These are phyloP conservation scores for Gaertneriomyces sp. DNA, from an alignment of 192 early-diverging fungal species.

Conservation along the genomic window DNA sequence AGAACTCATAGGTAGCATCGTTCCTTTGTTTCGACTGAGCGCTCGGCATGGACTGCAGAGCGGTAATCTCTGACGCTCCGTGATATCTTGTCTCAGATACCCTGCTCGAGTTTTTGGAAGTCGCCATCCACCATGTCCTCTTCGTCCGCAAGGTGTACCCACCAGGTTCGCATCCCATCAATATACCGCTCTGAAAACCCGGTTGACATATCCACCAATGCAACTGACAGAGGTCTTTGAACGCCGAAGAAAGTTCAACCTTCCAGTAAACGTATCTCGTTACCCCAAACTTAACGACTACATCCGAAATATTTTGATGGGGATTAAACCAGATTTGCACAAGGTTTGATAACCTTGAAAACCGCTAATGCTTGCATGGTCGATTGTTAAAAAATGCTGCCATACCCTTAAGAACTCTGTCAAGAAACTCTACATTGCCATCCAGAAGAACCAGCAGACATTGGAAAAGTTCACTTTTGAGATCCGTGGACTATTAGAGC, in stretches of 20 bases:
- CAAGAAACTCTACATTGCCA: conserved; percentile 30
- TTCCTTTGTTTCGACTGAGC: too few species aligned
- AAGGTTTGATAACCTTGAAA: conserved; percentile 14
- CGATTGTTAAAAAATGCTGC: neutral
- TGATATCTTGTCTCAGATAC: conserved; percentile 13
- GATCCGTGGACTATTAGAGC: conserved; percentile 24
- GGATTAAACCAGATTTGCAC: conserved; percentile 33
- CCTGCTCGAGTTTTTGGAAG: conserved; percentile 43
- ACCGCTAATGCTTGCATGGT: neutral
- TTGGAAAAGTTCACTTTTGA: conserved; percentile 43
- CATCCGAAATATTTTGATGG: conserved; percentile 38
- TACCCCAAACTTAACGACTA: conserved; percentile 44
- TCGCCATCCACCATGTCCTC: conserved; percentile 44
- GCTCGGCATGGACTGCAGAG: too few species aligned
- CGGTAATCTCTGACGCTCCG: too few species aligned
- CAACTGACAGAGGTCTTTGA: conserved; percentile 31
- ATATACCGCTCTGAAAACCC: neutral
- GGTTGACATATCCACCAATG: neutral
- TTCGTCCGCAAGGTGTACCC: conserved; percentile 40
- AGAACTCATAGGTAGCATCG: too few species aligned
- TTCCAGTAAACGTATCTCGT: conserved; percentile 35
- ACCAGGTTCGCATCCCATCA: conserved; percentile 10
- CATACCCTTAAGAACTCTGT: conserved; percentile 24
- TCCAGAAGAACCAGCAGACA: conserved; percentile 22
- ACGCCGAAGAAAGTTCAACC: conserved; percentile 24